Conservation (phyloP, 768 basidiomycete genomes). For the Macrolepiota dolichaula region DNA sequence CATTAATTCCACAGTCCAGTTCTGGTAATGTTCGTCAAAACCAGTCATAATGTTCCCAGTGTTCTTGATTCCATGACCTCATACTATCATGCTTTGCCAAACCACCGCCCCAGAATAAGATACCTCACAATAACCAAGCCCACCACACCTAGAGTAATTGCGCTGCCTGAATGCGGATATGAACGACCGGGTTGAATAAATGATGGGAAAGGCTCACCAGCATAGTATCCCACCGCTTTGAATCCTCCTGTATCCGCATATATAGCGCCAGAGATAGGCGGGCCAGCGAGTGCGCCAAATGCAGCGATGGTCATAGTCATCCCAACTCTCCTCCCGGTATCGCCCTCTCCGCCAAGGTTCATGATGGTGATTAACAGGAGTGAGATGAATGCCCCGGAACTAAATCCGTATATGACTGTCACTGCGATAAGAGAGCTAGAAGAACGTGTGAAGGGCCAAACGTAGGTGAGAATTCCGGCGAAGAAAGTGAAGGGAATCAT, state of each 20-base stretch:
- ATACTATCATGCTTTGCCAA: background rate
- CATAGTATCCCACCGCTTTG: slow-evolving; percentile 52
- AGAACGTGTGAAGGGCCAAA: slow-evolving; percentile 63
- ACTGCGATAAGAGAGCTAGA: slow-evolving; percentile 47
- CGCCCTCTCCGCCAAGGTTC: slow-evolving; percentile 53
- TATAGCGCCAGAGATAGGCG: slow-evolving; percentile 75
- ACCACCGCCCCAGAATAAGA: background rate
- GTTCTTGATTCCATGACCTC: too few species aligned
- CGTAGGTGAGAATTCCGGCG: slow-evolving; percentile 58
- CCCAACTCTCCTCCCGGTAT: slow-evolving; percentile 64
- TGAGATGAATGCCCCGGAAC: slow-evolving; percentile 61
- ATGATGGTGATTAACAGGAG: slow-evolving; percentile 56
- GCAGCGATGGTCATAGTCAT: slow-evolving; percentile 61
- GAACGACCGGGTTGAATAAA: background rate
- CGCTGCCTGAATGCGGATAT: background rate
- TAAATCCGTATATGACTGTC: slow-evolving; percentile 64
- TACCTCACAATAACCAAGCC: background rate
- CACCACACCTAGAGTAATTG: background rate
- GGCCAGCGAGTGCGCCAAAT: slow-evolving; percentile 67
- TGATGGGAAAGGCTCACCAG: slow-evolving; percentile 31
- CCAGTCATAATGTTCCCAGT: too few species aligned
- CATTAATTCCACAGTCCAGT: too few species aligned
- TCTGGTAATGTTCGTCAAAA: too few species aligned
- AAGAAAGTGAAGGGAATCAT: slow-evolving; percentile 63
- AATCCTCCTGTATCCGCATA: slow-evolving; percentile 50